phyloP scores from a whole-genome alignment of 1,284 basidiomycete genomes.

The Mycosarcoma mackinlayi region DNA sequence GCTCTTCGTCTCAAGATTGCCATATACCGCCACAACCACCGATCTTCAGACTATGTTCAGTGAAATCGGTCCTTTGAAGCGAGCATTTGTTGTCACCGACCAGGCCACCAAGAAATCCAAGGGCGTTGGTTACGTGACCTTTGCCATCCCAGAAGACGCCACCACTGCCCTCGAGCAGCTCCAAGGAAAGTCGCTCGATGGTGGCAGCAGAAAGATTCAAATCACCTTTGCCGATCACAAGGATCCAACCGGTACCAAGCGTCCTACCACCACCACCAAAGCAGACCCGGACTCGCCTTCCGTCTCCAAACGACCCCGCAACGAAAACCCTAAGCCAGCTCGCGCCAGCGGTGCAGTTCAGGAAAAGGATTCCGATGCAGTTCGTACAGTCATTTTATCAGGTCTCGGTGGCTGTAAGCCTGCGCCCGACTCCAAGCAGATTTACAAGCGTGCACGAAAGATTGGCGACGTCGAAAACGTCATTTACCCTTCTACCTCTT shows the following conservation, averaged over 20 bases:
- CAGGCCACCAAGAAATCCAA: constrained; percentile 83
- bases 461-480: constrained; percentile 66
- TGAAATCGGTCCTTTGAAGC: constrained; percentile 90
- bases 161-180: constrained; percentile 58
- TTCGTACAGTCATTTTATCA: constrained; percentile 63
- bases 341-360: constrained; percentile 7
- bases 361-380: constrained; percentile 60
- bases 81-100: constrained; percentile 91
- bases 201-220: constrained; percentile 58
- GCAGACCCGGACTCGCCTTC: constrained; percentile 25
- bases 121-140: constrained; percentile 97
- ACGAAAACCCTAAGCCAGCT: constrained; percentile 18
- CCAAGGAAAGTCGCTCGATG: constrained; percentile 63
- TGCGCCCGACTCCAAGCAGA: constrained; percentile 56
- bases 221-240: constrained; percentile 60
- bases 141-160: constrained; percentile 89
- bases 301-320: constrained; percentile 29
- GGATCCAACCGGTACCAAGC: constrained; percentile 40
- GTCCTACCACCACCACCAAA: constrained; percentile 23
- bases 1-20: constrained; percentile 73
- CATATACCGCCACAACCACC: constrained; percentile 87
- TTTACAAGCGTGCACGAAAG: constrained; percentile 66
- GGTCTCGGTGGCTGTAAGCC: constrained; percentile 59
- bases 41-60: constrained; percentile 94
- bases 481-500: constrained; percentile 43